phyloP scores from a whole-genome alignment of 495 filamentous ascomycete species.

The Tuber borchii region DNA sequence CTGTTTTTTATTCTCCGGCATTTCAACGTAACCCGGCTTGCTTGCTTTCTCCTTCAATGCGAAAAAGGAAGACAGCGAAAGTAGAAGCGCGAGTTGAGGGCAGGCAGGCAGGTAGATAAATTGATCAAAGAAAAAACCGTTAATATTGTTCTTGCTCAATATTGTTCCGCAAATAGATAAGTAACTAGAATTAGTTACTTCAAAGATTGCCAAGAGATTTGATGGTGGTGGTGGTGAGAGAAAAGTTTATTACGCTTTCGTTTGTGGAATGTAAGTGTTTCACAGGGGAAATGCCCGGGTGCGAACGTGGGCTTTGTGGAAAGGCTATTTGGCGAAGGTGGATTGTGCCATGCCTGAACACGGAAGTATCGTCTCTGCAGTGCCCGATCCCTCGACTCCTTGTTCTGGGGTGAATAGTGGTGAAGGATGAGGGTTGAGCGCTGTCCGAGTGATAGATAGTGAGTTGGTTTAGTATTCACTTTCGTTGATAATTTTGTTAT shows the following conservation, averaged over 20 bases:
- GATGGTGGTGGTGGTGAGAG: not conserved
- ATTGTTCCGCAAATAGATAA: not conserved
- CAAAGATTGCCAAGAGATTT: not conserved
- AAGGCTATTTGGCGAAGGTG: not conserved
- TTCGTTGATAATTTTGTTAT: not conserved
- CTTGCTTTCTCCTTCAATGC: not conserved
- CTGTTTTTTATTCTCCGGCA: not conserved
- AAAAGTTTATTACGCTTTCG: not conserved
- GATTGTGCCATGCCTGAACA: not conserved
- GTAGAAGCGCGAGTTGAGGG: not conserved
- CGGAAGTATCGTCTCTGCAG: not conserved
- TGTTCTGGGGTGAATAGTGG: not conserved
- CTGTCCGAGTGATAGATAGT: not conserved
- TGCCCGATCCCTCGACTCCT: not conserved
- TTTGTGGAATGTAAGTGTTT: slow-evolving; percentile 1
- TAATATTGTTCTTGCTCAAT: slow-evolving; percentile 1
- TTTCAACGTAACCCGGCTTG: not conserved
- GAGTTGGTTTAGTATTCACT: not conserved
- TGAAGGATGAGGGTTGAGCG: not conserved
- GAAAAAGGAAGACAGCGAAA: not conserved
- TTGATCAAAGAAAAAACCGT: not conserved
- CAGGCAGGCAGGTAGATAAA: not conserved
- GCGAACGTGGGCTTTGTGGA: not conserved
- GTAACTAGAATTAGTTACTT: not conserved
- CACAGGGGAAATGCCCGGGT: not conserved